Evolutionary conservation across 148 eudicot species (phyloP).

Genomic region (Rhododendron vialii): DNA sequence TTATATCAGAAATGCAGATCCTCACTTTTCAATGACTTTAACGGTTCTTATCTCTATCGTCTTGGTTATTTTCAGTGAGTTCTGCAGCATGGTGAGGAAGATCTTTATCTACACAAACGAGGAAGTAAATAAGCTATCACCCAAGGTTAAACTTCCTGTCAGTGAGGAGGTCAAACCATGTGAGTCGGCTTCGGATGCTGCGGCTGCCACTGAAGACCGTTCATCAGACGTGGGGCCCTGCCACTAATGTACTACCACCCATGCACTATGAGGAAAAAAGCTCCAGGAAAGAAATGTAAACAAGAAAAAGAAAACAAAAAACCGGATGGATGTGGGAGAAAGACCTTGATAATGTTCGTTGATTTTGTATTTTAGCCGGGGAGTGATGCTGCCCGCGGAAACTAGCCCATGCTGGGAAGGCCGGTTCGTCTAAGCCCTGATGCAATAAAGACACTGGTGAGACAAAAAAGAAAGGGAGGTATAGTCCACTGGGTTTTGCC

Average conservation of each 20-base stretch:
- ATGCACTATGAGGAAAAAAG: neutral
- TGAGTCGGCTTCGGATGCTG: conserved; percentile 31
- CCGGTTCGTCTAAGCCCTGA: neutral
- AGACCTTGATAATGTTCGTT: neutral
- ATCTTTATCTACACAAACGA: conserved; percentile 71
- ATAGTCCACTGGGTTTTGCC: neutral
- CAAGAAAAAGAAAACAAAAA: neutral
- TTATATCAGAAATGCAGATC: neutral
- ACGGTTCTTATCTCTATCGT: neutral
- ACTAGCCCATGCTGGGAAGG: conserved; percentile 6
- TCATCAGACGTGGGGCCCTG: conserved; percentile 46
- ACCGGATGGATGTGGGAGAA: neutral
- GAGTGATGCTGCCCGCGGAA: neutral
- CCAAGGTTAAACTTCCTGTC: conserved; percentile 57
- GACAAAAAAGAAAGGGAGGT: neutral
- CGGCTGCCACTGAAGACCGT: conserved; percentile 54
- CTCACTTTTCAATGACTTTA: neutral
- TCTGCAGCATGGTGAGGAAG: conserved; percentile 86
- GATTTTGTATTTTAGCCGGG: neutral
- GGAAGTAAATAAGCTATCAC: conserved; percentile 77
- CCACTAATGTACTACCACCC: conserved; percentile 21
- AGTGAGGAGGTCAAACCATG: conserved; percentile 36
- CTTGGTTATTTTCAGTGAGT: conserved; percentile 52
- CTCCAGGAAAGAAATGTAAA: neutral
- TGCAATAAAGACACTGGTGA: conserved; percentile 3